Conservation (phyloP, 306 rosid genomes). For the Prunus fruticosa region DNA sequence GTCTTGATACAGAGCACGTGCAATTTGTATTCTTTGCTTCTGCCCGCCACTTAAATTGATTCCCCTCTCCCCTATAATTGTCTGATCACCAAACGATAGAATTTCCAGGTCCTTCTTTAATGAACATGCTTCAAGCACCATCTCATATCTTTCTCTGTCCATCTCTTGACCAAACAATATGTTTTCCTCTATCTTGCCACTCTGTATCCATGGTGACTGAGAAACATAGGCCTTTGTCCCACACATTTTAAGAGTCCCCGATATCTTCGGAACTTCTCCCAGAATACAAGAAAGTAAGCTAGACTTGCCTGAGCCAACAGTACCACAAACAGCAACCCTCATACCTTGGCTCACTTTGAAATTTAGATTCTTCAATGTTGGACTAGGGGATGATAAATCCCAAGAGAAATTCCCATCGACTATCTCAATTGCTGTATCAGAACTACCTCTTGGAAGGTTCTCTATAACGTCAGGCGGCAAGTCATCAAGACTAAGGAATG, state of each 20-base stretch:
- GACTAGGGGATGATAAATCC: too few species aligned
- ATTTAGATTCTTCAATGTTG: slow-evolving; percentile 54
- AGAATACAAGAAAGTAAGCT: slow-evolving; percentile 73
- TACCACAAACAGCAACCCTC: slow-evolving; percentile 86
- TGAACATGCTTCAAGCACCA: slow-evolving; percentile 76
- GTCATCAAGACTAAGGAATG: too few species aligned
- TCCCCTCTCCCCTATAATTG: slow-evolving; percentile 82
- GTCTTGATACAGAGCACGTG: too few species aligned
- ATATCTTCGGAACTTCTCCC: slow-evolving; percentile 79
- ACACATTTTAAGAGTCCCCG: slow-evolving; percentile 62
- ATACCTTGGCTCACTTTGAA: slow-evolving; percentile 51
- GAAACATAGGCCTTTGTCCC: slow-evolving; percentile 86
- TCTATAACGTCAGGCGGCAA: too few species aligned
- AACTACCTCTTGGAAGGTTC: too few species aligned
- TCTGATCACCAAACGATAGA: slow-evolving; percentile 77
- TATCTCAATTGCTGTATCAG: too few species aligned
- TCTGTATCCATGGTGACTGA: slow-evolving; percentile 91
- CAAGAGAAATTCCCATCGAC: too few species aligned
- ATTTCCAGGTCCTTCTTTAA: slow-evolving; percentile 68
- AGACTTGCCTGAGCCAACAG: slow-evolving; percentile 91
- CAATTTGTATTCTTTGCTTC: slow-evolving; percentile 85
- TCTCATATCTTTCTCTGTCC: slow-evolving; percentile 65
- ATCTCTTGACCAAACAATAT: slow-evolving; percentile 70
- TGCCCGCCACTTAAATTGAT: slow-evolving; percentile 92
- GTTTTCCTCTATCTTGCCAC: slow-evolving; percentile 78